phyloP scores from a whole-genome alignment of 345 rosid genomes.

The Excoecaria cochinchinensis region DNA sequence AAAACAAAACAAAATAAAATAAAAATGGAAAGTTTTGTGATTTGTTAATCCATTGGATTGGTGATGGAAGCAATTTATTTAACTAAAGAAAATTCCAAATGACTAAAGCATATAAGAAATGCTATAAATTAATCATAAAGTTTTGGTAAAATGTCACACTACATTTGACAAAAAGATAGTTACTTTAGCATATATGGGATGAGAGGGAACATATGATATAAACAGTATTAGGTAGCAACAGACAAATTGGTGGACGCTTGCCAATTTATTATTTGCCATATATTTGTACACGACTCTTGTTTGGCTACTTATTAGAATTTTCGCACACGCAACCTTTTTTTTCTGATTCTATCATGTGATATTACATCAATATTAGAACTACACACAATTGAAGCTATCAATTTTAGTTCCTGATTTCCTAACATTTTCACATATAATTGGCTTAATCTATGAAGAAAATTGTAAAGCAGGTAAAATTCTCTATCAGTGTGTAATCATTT shows the following conservation, averaged over 20 bases:
- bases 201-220: not conserved
- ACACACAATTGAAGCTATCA: no score
- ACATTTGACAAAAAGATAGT: not conserved
- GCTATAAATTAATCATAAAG: not conserved
- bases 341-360: not conserved
- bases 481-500: no score
- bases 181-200: not conserved
- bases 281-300: not conserved
- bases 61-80: not conserved
- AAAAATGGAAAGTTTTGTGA: no score
- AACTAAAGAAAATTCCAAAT: not conserved
- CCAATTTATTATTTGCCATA: not conserved
- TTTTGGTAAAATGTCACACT: not conserved
- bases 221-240: not conserved
- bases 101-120: not conserved
- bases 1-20: no score
- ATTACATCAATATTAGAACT: not conserved
- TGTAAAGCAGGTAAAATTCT: no score
- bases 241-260: not conserved
- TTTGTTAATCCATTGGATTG: not conserved
- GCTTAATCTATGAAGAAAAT: no score
- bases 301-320: not conserved
- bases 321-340: constrained; percentile 6
- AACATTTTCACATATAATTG: no score
- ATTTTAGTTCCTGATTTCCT: no score